A percentile compares a stretch with the other conserved stretches of the same genome.
Conservation (phyloP, 106 monocot species). For the Allium fistulosum region DNA sequence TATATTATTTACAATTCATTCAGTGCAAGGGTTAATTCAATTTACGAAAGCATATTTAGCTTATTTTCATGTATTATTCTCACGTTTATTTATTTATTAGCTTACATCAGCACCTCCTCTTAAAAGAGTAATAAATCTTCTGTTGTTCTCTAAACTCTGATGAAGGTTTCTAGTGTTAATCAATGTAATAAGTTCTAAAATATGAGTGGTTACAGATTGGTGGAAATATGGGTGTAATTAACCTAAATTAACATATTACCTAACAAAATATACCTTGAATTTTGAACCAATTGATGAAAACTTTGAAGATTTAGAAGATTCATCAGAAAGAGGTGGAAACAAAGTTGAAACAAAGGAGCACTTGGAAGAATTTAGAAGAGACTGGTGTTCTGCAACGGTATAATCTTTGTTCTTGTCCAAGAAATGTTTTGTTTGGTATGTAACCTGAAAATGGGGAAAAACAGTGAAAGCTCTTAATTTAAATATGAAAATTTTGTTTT, state of each 20-base stretch:
- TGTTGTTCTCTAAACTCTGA: no score
- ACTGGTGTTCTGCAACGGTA: constrained; percentile 66
- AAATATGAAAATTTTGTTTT: no score
- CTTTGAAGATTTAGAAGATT: constrained; percentile 64
- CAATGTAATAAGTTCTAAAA: no score
- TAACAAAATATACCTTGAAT: constrained; percentile 41
- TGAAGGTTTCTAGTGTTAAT: no score
- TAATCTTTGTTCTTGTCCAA: constrained; percentile 83
- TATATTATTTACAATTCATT: constrained; percentile 5
- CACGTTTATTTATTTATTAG: not conserved
- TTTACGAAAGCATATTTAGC: not conserved
- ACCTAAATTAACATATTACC: no score
- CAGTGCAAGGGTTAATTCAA: not conserved
- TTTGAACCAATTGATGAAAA: constrained; percentile 70
- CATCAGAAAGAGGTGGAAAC: constrained; percentile 48
- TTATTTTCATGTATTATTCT: not conserved
- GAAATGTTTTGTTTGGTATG: constrained; percentile 55
- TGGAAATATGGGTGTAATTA: no score
- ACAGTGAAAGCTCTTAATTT: no score
- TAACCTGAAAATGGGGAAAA: constrained; percentile 26
- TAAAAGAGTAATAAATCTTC: no score
- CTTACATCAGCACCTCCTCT: no score
- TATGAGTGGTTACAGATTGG: no score
- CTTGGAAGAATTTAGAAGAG: constrained; percentile 46
- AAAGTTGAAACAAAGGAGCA: constrained; percentile 51